Evolutionary conservation across 108 stramenopile genomes (phyloP), one percentile per base, ranked within the genome.

Genomic region (Pseudonitzschia pungens): DNA sequence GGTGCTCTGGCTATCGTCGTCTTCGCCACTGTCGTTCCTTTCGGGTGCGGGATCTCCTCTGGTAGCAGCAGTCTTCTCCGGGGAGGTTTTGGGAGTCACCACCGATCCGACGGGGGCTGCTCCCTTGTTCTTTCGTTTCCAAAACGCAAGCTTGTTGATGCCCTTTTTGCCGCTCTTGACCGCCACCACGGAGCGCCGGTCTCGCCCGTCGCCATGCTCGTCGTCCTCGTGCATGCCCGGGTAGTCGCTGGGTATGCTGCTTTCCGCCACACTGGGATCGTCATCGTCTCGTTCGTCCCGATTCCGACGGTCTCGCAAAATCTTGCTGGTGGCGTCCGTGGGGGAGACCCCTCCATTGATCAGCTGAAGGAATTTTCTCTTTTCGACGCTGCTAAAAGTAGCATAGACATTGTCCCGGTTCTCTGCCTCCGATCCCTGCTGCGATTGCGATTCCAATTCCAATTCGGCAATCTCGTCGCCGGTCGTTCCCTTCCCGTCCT

Each of bases 301-400:
- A 18, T 48, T 18, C 14, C 18, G 45, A 12, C 86, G 83, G 16
- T 87, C 86, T 14, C 59, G 29, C 22, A 81, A 43, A 24, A 87
- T 74, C 56, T 59, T 72, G 26, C 32, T 26, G 7, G 78, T 63
- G 29, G 75, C 75, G 3, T 83, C 77, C 22, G 60, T 32, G 0
- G 89, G 88, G 27, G 87, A 59, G 69, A 87, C 72, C 20, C 90
- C 90, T 6, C 65, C 72, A 70, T 88, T 91, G 57, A 93, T 78
- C 29, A 91, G 76, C 28, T 83, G 82, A 65, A 93, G 72, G 57
- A 93, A 93, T 65, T 87, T 84, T 6, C 90, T 79, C 68, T 93
- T 93, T 62, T 93, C 89, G 22, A 79, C 40, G 7, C 83, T 76
- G 67, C 51, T 84, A 63, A 91, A 88, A 52, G 62, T 83, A 54